A percentile compares a stretch with the other conserved stretches of the same genome.
phyloP scores from a whole-genome alignment of 2,329 filamentous ascomycete species.

The Diaporthe batatas region DNA sequence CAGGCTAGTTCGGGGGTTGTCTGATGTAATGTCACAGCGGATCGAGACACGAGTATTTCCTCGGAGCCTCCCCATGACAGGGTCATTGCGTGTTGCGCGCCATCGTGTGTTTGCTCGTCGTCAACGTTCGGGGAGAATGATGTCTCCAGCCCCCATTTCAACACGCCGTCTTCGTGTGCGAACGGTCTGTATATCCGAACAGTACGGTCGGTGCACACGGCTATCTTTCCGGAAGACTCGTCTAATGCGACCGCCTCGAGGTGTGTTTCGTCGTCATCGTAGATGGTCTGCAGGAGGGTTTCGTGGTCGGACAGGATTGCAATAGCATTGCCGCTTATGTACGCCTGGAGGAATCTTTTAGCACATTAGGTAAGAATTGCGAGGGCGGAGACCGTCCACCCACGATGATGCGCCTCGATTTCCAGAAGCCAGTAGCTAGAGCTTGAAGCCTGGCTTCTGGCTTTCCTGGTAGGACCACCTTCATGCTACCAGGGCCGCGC shows the following conservation, averaged over 20 bases:
- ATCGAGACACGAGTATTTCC: constrained; percentile 85
- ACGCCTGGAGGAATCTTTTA: constrained; percentile 69
- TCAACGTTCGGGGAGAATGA: constrained; percentile 61
- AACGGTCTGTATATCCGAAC: constrained; percentile 86
- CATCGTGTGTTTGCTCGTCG: constrained; percentile 44
- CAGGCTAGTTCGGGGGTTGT: constrained; percentile 63
- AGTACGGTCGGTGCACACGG: constrained; percentile 74
- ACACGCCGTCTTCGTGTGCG: constrained; percentile 75
- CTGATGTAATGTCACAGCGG: constrained; percentile 76
- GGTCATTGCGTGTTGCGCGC: constrained; percentile 56
- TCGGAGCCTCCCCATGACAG: constrained; percentile 91
- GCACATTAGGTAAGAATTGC: neutral
- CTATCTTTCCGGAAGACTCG: constrained; percentile 86
- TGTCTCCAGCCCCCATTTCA: constrained; percentile 79
- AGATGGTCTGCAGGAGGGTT: constrained; percentile 88
- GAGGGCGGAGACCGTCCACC: constrained; percentile 44
- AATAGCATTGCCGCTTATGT: constrained; percentile 90
- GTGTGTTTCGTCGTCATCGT: constrained; percentile 78
- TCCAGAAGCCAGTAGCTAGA: constrained; percentile 61
- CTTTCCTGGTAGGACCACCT: constrained; percentile 62
- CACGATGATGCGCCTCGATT: constrained; percentile 54
- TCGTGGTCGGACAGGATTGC: constrained; percentile 83
- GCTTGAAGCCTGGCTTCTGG: constrained; percentile 62
- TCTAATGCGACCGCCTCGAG: constrained; percentile 86
- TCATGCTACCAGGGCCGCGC: constrained; percentile 54